Evolutionary conservation across 2,329 filamentous ascomycete genomes (phyloP).

Genomic region (Colletotrichum sp.): DNA sequence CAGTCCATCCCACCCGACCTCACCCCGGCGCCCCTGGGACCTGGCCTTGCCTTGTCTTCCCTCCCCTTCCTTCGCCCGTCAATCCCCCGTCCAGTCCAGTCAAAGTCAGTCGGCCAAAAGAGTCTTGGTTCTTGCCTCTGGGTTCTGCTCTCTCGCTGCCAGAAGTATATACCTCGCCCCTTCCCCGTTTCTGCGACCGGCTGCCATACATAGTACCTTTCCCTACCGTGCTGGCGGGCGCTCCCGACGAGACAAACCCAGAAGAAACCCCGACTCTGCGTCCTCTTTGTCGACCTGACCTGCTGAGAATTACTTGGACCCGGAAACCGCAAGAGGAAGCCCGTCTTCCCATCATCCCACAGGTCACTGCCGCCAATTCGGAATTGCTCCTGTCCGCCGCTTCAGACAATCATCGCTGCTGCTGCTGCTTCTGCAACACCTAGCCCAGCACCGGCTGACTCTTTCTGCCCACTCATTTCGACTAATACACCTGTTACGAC

Average conservation of each 20-base stretch:
- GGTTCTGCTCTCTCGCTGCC: neutral
- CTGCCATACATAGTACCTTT: neutral
- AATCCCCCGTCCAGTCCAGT: neutral
- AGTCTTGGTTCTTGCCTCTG: neutral
- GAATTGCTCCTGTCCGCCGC: neutral
- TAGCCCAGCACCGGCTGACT: neutral
- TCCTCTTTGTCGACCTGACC: neutral
- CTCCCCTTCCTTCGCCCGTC: neutral
- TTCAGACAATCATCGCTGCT: neutral
- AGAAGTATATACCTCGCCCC: constrained; percentile 16
- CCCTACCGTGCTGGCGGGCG: constrained; percentile 17
- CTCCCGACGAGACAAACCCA: constrained; percentile 17
- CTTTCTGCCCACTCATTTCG: neutral
- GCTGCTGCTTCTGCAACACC: neutral
- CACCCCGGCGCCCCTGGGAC: neutral
- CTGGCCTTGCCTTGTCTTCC: neutral
- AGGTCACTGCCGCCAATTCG: neutral
- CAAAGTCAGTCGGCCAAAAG: neutral
- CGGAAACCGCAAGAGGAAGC: neutral
- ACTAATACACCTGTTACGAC: constrained; percentile 10
- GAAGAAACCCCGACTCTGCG: neutral
- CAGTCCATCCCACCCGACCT: neutral
- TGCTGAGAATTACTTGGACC: neutral
- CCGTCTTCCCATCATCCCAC: neutral
- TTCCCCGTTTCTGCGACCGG: constrained; percentile 11